Evolutionary conservation across 1,284 basidiomycete genomes (phyloP).

Genomic region (Stygiomarasmius scandens): DNA sequence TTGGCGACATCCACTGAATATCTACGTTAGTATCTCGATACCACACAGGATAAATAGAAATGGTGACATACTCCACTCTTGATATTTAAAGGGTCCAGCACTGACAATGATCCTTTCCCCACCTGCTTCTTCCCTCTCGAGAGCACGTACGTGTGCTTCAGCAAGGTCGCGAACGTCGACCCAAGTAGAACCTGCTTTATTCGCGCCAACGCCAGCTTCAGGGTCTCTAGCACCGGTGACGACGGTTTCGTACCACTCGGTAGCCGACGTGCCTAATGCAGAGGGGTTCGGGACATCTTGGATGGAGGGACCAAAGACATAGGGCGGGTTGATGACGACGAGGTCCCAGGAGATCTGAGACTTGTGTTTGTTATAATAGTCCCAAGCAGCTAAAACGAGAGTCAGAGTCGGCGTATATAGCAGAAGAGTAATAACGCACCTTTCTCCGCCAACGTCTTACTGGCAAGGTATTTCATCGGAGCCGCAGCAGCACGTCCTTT

Average conservation of each 20-base stretch:
- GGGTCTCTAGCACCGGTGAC: slow-evolving; percentile 17
- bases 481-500: slow-evolving; percentile 42
- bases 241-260: slow-evolving; percentile 27
- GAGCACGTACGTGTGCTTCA: slow-evolving; percentile 50
- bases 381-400: too few species aligned
- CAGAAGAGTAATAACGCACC: slow-evolving; percentile 31
- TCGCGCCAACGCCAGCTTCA: slow-evolving; percentile 12
- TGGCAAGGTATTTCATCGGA: slow-evolving; percentile 41
- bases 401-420: too few species aligned
- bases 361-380: slow-evolving; percentile 42
- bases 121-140: slow-evolving; percentile 49
- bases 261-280: slow-evolving; percentile 29
- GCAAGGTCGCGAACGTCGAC: slow-evolving; percentile 66
- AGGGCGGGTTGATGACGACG: slow-evolving; percentile 44
- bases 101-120: slow-evolving; percentile 52
- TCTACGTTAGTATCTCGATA: too few species aligned
- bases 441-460: slow-evolving; percentile 51
- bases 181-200: slow-evolving; percentile 30
- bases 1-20: too few species aligned
- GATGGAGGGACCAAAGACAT: too few species aligned
- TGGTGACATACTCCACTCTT: too few species aligned
- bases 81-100: too few species aligned
- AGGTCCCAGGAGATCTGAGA: slow-evolving; percentile 43
- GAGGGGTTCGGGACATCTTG: slow-evolving; percentile 23
- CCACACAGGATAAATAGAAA: too few species aligned